Evolutionary conservation across 2,329 filamentous ascomycete genomes (phyloP).

Genomic region (Pseudogymnoascus sp.): DNA sequence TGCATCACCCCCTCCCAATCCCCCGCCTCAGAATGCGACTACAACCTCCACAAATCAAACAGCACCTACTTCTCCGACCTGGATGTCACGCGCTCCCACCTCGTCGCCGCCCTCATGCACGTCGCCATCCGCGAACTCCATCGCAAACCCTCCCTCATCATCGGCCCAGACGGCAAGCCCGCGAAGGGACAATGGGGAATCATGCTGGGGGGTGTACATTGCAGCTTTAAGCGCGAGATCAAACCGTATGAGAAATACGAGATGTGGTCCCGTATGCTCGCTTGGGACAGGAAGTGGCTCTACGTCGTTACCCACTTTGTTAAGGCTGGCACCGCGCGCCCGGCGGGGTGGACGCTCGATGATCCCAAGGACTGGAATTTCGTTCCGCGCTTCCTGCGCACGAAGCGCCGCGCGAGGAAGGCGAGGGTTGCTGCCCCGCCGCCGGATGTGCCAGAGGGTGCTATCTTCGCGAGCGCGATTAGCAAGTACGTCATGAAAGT

Average conservation of each 20-base stretch:
- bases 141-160: conserved; percentile 42
- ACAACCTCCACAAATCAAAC: conserved; percentile 69
- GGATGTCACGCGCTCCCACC: conserved; percentile 69
- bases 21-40: conserved; percentile 60
- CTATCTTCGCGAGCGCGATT: conserved; percentile 64
- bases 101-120: conserved; percentile 63
- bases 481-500: conserved; percentile 82
- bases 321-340: conserved; percentile 51
- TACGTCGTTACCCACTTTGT: conserved; percentile 72
- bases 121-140: conserved; percentile 50
- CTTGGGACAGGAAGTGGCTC: conserved; percentile 78
- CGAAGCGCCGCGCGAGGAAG: conserved; percentile 36
- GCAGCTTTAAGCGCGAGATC: conserved; percentile 69
- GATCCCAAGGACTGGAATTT: background rate
- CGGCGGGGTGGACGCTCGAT: conserved; percentile 39
- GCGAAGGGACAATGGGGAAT: conserved; percentile 52
- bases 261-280: conserved; percentile 64
- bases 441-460: conserved; percentile 48
- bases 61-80: conserved; percentile 65
- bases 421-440: conserved; percentile 30
- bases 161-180: conserved; percentile 44
- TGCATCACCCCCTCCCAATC: conserved; percentile 53
- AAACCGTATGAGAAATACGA: conserved; percentile 63
- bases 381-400: background rate
- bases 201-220: conserved; percentile 66